Evolutionary conservation across 2,329 filamentous ascomycete species (phyloP), one percentile per base, ranked within the genome.

Genomic region (Fusarium lateritium): DNA sequence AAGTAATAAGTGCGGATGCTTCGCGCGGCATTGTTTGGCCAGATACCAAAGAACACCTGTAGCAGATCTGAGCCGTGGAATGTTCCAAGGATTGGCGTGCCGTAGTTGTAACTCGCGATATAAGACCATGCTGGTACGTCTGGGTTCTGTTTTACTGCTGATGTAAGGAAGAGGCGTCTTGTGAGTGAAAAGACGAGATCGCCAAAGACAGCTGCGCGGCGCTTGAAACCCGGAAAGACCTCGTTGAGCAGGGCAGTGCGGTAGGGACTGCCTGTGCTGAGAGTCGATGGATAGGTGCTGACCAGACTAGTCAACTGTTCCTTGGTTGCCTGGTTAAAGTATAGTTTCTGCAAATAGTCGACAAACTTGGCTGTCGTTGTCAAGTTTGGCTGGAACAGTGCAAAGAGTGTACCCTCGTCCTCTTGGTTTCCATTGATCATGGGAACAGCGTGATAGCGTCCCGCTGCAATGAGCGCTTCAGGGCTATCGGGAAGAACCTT

Each of bases 351-450:
- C 22, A 96, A 79, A 73, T 95, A 95, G 19, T 84, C 79, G 34
- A 88, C 83, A 0, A 94, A 70, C 7, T 88, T 79, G 2, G 79
- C 79, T 0, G 84, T 88, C 2, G 84, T 91, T 11, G 87, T 92
- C 51, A 94, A 80, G 76, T 94, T 93, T 33, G 79, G 75, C 68
- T 92, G 91, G 76, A 91, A 90, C 34, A 94, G 82, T 7, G 89
- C 83, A 75, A 94, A 94, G 3, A 94, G 78, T 0, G 92, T 94
- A 19, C 92, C 92, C 78, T 95, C 92, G 74, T 95, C 92, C 81
- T 94, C 92, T 77, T 94, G 91, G 74, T 93, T 86, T 42, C 92
- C 92, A 39, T 92, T 85, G 68, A 86, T 85, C 79, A 83, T 82
- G 36, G 84, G 83, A 3, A 86, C 83, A 2, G 81, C 79, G 21